Base-by-base conservation (phyloP, 75 land plant species). In the Sequoia sempervirens region DNA sequence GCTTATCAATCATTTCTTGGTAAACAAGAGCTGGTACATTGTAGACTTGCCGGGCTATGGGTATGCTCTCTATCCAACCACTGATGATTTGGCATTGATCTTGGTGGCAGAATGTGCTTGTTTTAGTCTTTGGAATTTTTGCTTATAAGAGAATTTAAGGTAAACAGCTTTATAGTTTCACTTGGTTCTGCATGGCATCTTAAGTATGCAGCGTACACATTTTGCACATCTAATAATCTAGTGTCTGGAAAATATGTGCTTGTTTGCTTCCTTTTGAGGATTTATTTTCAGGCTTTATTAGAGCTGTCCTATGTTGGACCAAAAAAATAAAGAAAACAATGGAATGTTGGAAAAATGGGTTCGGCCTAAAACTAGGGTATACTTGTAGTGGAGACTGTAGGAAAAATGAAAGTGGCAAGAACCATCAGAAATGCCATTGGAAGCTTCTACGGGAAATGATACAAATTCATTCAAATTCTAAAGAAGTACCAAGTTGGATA, bases 41-140 rank as follows among this genome's bases (percentile, higher is more conserved):
- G 99, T 98, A 82, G 99, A 98, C 87, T 89, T 98, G 87, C 99
- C 99, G 53, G 99, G 99, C 36, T 98, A 98, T 85, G 99, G 99
- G 99, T 98, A 92, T 80, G 87, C 18, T 56, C 13, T 69, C 14
- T 41, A 38, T 10, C 80, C 11, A 36, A 82, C n/a, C 38, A 74
- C 20, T 82, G 15, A n/a, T 56, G 80, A n/a, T 82, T 56, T 15
- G 0, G 17, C 26, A 70, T 36, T 36, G 36, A 32, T 20, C 13
- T 43, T 40, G 13, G 12, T 26, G 28, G 28, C 45, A 45, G 13
- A 23, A 12, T 45, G 14, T 78, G 52, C 30, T 78, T 78, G n/a
- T 20, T 45, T 75, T 14, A 4, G 36, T 72, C 38, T 34, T 73
- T 75, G 36, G 38, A 37, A 78, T 3, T 78, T 78, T 78, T 78